These are phyloP conservation scores for Boletellus dicymbophilus DNA, from an alignment of 1,284 basidiomycete species.

Conservation along the genomic window DNA sequence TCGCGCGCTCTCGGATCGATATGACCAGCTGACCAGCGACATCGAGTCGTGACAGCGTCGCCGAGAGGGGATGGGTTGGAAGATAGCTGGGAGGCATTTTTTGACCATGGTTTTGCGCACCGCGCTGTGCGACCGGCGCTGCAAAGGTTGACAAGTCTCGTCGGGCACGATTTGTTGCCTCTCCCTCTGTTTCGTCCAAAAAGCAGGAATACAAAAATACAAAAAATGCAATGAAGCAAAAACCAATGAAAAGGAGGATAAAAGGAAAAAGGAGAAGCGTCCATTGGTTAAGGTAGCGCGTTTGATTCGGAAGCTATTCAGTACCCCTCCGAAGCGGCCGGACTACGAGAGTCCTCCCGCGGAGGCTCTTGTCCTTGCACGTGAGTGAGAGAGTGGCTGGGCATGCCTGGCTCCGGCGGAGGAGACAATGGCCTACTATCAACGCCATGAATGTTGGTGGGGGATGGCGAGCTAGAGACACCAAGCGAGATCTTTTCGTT, in stretches of 20 bases:
- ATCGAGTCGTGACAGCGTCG: slow-evolving; percentile 43
- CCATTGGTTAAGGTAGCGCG: slow-evolving; percentile 18
- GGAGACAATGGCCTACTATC: slow-evolving; percentile 64
- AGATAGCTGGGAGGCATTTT: background rate
- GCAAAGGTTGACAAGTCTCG: slow-evolving; percentile 25
- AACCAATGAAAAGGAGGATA: slow-evolving; percentile 28
- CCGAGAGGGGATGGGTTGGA: slow-evolving; percentile 11
- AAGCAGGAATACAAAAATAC: slow-evolving; percentile 38
- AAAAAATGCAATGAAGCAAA: slow-evolving; percentile 33
- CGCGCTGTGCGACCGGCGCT: slow-evolving; percentile 40
- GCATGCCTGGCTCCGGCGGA: slow-evolving; percentile 52
- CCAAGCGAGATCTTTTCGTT: slow-evolving; percentile 80
- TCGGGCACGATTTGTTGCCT: slow-evolving; percentile 20
- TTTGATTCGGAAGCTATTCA: slow-evolving; percentile 18
- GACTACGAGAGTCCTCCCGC: slow-evolving; percentile 60
- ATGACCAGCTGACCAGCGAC: slow-evolving; percentile 40
- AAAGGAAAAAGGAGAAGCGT: slow-evolving; percentile 22
- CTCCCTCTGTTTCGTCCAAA: slow-evolving; percentile 33
- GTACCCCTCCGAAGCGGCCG: slow-evolving; percentile 58
- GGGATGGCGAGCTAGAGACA: slow-evolving; percentile 54
- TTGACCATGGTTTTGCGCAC: slow-evolving; percentile 21
- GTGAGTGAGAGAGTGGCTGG: slow-evolving; percentile 49
- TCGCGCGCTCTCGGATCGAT: slow-evolving; percentile 29
- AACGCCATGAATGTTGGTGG: slow-evolving; percentile 39
- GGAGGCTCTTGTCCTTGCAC: slow-evolving; percentile 56